Evolutionary conservation across 371 early-diverging fungal genomes (phyloP).

Genomic region (Mortierella sp.): DNA sequence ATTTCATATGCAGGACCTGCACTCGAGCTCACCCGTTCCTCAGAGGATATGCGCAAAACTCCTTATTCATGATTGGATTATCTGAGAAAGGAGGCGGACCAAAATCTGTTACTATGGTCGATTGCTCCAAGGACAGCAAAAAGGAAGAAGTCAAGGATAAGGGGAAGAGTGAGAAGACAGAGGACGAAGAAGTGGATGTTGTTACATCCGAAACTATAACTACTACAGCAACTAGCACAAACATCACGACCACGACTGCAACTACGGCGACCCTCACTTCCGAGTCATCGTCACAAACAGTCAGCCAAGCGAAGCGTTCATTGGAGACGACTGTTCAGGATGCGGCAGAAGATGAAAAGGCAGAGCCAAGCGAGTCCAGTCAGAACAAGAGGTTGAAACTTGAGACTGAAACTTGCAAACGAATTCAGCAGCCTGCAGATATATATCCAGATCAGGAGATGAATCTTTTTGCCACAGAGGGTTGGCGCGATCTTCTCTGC

Average conservation of each 20-base stretch:
- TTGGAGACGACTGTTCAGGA: constrained; percentile 30
- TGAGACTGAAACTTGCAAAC: constrained; percentile 17
- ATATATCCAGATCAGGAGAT: constrained; percentile 37
- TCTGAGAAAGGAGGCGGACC: constrained; percentile 54
- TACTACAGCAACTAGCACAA: neutral
- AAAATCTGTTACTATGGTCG: constrained; percentile 50
- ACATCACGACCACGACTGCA: constrained; percentile 1
- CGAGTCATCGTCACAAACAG: constrained; percentile 18
- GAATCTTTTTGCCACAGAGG: constrained; percentile 50
- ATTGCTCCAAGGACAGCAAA: constrained; percentile 28
- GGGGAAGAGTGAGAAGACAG: constrained; percentile 1
- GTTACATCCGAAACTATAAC: constrained; percentile 8
- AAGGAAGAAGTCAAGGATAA: constrained; percentile 3
- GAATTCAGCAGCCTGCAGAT: constrained; percentile 63
- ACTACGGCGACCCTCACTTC: constrained; percentile 1
- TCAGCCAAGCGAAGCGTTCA: constrained; percentile 58
- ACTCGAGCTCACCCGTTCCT: constrained; percentile 73
- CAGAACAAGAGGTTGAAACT: constrained; percentile 27
- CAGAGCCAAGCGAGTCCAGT: neutral
- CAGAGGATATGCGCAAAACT: constrained; percentile 60
- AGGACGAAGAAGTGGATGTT: constrained; percentile 9
- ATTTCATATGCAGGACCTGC: constrained; percentile 85
- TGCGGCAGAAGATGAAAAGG: neutral
- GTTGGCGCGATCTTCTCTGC: constrained; percentile 58
- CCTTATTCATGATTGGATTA: constrained; percentile 66